Evolutionary conservation across 768 basidiomycete genomes (phyloP).

Genomic region (Leccinum variicolor): DNA sequence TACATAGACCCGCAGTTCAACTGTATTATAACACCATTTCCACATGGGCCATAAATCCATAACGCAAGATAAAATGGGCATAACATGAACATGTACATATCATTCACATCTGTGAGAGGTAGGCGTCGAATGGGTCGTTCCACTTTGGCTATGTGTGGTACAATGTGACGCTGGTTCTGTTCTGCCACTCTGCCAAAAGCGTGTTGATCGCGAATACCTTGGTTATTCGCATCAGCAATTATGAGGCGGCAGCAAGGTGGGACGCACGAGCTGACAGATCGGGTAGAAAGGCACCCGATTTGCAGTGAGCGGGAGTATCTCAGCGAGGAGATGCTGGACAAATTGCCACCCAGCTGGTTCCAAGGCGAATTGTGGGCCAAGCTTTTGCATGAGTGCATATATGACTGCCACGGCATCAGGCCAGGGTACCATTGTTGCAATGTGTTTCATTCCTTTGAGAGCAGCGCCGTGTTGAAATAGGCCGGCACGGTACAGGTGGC

Average conservation of each 20-base stretch:
- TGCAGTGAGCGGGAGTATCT: slow-evolving; percentile 4
- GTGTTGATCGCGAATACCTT: slow-evolving; percentile 14
- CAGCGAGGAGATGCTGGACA: slow-evolving; percentile 8
- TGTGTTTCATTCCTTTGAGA: slow-evolving; percentile 3
- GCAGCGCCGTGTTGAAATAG: slow-evolving; percentile 5
- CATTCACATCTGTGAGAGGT: slow-evolving; percentile 1
- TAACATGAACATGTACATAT: slow-evolving; percentile 3
- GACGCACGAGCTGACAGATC: slow-evolving; percentile 17
- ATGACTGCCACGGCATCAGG: slow-evolving; percentile 16
- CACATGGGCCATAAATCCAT: slow-evolving; percentile 6
- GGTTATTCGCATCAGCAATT: slow-evolving; percentile 1
- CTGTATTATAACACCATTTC: slow-evolving; percentile 26
- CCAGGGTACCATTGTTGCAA: slow-evolving; percentile 16
- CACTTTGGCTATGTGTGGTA: slow-evolving; percentile 2
- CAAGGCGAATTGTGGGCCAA: slow-evolving; percentile 17
- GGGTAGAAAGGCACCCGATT: slow-evolving; percentile 4
- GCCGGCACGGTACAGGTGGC: slow-evolving; percentile 12
- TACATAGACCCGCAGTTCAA: slow-evolving; percentile 12
- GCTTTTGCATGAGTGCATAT: slow-evolving; percentile 12
- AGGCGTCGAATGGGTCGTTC: neutral
- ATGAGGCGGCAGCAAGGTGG: neutral
- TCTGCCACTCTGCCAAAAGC: slow-evolving; percentile 8
- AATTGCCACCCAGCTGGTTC: slow-evolving; percentile 12
- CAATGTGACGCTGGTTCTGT: neutral
- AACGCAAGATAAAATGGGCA: slow-evolving; percentile 7